These are phyloP conservation scores for Rosellinia necatrix DNA, from an alignment of 2,329 filamentous ascomycete species.

Conservation along the genomic window DNA sequence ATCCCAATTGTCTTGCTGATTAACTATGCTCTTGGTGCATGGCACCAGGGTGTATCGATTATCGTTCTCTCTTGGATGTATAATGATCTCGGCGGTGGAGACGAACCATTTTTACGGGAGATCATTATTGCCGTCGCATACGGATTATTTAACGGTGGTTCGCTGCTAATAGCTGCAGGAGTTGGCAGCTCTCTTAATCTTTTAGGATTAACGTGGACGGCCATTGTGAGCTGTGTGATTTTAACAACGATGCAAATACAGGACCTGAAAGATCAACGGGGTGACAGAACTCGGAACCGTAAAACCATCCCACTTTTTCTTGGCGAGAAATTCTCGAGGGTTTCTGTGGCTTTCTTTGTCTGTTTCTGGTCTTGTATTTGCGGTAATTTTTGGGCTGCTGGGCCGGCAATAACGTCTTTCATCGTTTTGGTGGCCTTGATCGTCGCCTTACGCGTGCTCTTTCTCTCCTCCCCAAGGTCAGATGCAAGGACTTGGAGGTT, in stretches of 20 bases:
- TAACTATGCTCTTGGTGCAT: conserved; percentile 20
- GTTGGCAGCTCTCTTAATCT: not conserved
- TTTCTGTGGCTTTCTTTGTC: conserved; percentile 14
- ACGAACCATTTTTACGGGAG: conserved; percentile 24
- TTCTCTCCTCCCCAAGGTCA: not conserved
- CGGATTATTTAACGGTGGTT: conserved; percentile 26
- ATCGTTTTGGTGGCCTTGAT: not conserved
- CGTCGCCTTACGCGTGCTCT: not conserved
- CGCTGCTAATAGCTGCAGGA: conserved; percentile 21
- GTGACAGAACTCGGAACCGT: conserved; percentile 23
- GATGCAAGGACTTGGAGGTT: conserved; percentile 1
- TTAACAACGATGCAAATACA: conserved; percentile 32
- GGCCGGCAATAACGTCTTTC: not conserved
- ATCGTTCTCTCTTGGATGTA: conserved; percentile 27
- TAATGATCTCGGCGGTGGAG: conserved; percentile 31
- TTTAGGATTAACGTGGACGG: conserved; percentile 19
- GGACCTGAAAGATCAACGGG: conserved; percentile 29
- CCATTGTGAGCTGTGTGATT: conserved; percentile 25
- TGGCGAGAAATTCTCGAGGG: conserved; percentile 21
- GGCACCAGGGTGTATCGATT: conserved; percentile 22
- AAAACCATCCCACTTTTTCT: conserved; percentile 25
- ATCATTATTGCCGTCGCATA: conserved; percentile 27
- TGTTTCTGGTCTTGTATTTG: conserved; percentile 16
- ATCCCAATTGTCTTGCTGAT: conserved; percentile 26
- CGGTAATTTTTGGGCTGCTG: conserved; percentile 3